A percentile compares a stretch with the other conserved stretches of the same genome.
Evolutionary conservation across 2,329 filamentous ascomycete genomes (phyloP).

Genomic region (Podosphaera xanthii): DNA sequence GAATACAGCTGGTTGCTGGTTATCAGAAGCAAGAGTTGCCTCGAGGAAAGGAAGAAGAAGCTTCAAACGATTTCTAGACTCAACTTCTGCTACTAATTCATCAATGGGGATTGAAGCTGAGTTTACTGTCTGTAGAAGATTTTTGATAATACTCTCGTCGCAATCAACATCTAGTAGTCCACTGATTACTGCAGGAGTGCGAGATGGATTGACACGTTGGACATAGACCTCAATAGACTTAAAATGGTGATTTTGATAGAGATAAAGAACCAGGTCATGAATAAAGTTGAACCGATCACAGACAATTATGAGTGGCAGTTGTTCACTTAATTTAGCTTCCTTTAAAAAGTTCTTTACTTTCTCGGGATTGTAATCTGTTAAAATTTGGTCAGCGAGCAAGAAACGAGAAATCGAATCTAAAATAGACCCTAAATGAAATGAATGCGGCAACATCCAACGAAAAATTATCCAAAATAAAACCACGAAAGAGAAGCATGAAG

Average conservation of each 20-base stretch:
- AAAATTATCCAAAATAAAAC: no score
- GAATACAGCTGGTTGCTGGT: constrained; percentile 89
- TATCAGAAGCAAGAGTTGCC: constrained; percentile 66
- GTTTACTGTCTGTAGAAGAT: constrained; percentile 64
- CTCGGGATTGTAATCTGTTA: constrained; percentile 47
- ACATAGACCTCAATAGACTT: constrained; percentile 97
- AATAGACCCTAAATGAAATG: no score
- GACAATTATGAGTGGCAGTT: constrained; percentile 89
- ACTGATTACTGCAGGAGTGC: constrained; percentile 81
- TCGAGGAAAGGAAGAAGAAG: constrained; percentile 89
- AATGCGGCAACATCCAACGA: no score
- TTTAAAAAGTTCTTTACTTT: constrained; percentile 99
- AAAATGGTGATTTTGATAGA: constrained; percentile 98
- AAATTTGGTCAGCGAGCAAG: constrained; percentile 1
- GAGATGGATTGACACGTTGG: constrained; percentile 78
- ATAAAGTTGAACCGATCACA: constrained; percentile 99
- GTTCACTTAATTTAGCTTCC: constrained; percentile 77
- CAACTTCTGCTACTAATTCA: constrained; percentile 83
- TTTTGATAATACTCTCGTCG: constrained; percentile 90
- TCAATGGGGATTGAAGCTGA: constrained; percentile 76
- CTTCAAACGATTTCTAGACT: constrained; percentile 86
- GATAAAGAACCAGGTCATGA: constrained; percentile 82
- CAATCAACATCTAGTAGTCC: constrained; percentile 91
- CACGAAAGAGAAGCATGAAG: no score
- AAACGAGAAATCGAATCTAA: not conserved